phyloP scores from a whole-genome alignment of 495 filamentous ascomycete genomes.

The Aspergillus cristatus region DNA sequence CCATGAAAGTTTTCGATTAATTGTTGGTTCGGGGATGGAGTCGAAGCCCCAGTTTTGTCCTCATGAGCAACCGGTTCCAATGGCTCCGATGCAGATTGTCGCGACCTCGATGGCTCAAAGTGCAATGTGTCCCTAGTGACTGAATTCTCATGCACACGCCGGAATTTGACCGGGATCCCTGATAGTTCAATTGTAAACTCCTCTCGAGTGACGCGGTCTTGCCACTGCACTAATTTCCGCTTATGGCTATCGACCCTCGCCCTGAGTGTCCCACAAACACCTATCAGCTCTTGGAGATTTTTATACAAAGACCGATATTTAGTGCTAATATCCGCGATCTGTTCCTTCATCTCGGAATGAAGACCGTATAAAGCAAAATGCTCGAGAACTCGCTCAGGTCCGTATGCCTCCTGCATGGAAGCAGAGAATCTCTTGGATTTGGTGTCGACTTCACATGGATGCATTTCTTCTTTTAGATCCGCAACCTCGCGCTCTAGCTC shows the following conservation, averaged over 20 bases:
- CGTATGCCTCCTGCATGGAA: conserved; percentile 21
- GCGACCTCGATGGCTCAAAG: neutral
- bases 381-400: conserved; percentile 16
- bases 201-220: conserved; percentile 18
- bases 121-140: neutral
- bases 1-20: too few relatives aligned
- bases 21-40: neutral
- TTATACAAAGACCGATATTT: conserved; percentile 29
- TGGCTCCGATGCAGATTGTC: neutral
- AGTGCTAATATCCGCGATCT: conserved; percentile 8
- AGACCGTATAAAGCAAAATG: neutral
- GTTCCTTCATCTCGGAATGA: conserved; percentile 2
- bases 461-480: conserved; percentile 16
- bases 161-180: conserved; percentile 17
- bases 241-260: conserved; percentile 26
- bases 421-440: conserved; percentile 6
- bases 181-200: conserved; percentile 22
- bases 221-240: conserved; percentile 27
- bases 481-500: conserved; percentile 18
- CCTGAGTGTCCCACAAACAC: conserved; percentile 21
- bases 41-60: neutral
- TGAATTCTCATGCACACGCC: conserved; percentile 10
- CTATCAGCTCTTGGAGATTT: conserved; percentile 16
- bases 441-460: conserved; percentile 7
- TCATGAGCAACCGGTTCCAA: neutral